These are phyloP conservation scores for Corrigiola litoralis DNA, from an alignment of 179 eudicot genomes.

Conservation along the genomic window DNA sequence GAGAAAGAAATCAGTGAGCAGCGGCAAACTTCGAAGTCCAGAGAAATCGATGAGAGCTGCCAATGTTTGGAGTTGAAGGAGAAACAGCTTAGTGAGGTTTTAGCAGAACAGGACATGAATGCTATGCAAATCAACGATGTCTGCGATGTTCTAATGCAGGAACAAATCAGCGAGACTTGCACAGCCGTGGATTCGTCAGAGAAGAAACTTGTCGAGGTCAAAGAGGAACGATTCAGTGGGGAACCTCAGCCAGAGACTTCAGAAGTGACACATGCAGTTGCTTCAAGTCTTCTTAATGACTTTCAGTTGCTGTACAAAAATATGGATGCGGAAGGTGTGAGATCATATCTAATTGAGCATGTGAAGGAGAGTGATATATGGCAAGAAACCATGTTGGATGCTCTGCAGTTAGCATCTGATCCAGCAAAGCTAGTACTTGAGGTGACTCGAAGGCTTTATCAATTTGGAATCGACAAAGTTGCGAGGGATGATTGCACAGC, in stretches of 20 bases:
- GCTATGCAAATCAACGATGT: neutral
- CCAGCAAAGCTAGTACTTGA: constrained; percentile 20
- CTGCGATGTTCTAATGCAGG: neutral
- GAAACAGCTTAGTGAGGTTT: neutral
- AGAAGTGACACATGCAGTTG: neutral
- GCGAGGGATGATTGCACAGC: neutral
- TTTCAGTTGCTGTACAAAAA: neutral
- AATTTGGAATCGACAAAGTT: neutral
- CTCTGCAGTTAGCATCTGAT: constrained; percentile 1
- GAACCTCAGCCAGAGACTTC: neutral
- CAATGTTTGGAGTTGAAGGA: neutral
- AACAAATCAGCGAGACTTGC: neutral
- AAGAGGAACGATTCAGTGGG: neutral
- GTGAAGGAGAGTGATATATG: neutral
- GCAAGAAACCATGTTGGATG: neutral
- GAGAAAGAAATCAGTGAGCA: constrained; percentile 3
- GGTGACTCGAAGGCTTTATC: constrained; percentile 1
- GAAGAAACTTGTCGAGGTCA: neutral
- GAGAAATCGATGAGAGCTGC: neutral
- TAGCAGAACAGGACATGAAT: neutral
- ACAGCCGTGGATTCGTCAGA: neutral
- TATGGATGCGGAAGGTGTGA: neutral
- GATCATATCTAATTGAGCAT: neutral
- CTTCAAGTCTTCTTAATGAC: neutral
- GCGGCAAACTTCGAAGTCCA: no score